Conservation (phyloP, 2,329 filamentous ascomycete genomes). For the Pyrenochaeta sp. region DNA sequence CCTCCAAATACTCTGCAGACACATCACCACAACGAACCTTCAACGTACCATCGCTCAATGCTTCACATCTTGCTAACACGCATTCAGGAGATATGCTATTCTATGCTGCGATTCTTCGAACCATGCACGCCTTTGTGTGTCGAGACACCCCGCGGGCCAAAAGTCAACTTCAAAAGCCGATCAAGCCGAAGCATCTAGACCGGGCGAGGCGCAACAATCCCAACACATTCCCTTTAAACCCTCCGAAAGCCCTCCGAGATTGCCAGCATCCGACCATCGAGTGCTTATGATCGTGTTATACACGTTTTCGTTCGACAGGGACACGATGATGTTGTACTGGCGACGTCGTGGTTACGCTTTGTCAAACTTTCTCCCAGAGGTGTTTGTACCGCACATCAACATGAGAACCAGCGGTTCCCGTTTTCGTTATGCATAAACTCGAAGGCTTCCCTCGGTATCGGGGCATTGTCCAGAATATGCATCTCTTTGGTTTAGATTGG, state of each 20-base stretch:
- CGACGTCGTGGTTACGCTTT: neutral
- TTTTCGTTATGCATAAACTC: neutral
- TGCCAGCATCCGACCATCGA: neutral
- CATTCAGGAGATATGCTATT: neutral
- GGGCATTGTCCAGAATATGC: no score
- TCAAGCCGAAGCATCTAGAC: conserved; percentile 10
- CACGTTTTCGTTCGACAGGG: neutral
- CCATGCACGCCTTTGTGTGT: neutral
- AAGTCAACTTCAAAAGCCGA: neutral
- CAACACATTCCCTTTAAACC: conserved; percentile 1
- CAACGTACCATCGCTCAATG: neutral
- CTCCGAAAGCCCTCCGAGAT: conserved; percentile 6
- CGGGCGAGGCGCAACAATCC: conserved; percentile 5
- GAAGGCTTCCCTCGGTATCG: neutral
- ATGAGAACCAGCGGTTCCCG: neutral
- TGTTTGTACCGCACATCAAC: neutral
- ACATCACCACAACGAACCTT: no score
- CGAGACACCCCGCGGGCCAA: neutral
- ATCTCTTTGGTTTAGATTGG: no score
- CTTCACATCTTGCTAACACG: neutral
- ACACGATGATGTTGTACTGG: neutral
- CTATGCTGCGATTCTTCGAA: conserved; percentile 2
- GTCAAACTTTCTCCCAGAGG: no score
- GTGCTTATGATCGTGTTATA: neutral
- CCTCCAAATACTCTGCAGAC: no score